Evolutionary conservation across 164 flowering plant species (phyloP).

Genomic region (Macadamia tetraphylla): DNA sequence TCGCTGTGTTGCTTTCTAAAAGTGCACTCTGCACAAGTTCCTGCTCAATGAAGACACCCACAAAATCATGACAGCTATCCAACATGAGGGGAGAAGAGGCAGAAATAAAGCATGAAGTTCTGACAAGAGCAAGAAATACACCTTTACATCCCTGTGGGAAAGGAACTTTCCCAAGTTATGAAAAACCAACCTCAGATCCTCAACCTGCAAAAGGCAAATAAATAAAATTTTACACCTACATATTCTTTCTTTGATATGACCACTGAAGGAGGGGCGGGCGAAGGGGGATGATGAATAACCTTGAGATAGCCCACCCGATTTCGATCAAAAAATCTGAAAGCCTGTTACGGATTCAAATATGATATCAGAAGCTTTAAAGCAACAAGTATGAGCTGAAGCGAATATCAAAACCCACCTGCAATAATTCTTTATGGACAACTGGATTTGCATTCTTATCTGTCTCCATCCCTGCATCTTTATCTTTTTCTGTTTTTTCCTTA

Average conservation of each 20-base stretch:
- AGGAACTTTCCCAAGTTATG: conserved; percentile 81
- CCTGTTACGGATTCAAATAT: conserved; percentile 39
- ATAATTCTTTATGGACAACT: conserved; percentile 56
- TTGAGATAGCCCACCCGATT: conserved; percentile 76
- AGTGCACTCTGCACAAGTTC: conserved; percentile 96
- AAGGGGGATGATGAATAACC: conserved; percentile 29
- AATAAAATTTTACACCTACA: not conserved
- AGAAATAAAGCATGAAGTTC: not conserved
- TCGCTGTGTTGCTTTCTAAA: conserved; percentile 81
- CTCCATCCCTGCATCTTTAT: conserved; percentile 24
- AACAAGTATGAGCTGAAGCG: not conserved
- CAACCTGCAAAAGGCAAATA: conserved; percentile 55
- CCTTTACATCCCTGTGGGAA: conserved; percentile 96
- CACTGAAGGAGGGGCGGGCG: not conserved
- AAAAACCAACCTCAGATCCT: conserved; percentile 78
- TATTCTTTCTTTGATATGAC: not conserved
- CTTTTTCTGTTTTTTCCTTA: conserved; percentile 7
- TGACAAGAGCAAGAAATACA: conserved; percentile 15
- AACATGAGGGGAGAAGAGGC: not conserved
- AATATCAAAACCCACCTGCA: conserved; percentile 45
- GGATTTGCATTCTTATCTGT: conserved; percentile 27
- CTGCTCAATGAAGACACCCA: conserved; percentile 27
- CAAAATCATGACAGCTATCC: conserved; percentile 1
- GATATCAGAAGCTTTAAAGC: not conserved
- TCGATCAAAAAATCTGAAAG: conserved; percentile 91